Conservation (phyloP, 2,329 filamentous ascomycete species). For the Alternaria metachromatica region DNA sequence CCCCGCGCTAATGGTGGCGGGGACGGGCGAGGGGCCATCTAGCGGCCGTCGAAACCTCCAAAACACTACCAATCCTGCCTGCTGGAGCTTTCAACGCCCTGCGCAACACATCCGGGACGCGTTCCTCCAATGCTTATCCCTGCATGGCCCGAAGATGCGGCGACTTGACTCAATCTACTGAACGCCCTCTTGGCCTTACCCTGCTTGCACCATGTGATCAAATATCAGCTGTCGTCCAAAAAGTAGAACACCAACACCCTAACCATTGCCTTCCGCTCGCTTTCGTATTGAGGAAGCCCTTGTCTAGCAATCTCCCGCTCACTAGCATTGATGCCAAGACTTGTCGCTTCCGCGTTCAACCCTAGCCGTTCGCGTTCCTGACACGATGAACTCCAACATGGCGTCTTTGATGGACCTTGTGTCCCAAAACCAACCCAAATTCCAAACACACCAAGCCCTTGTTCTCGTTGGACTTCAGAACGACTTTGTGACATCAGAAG, state of each 20-base stretch:
- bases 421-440: conserved; percentile 56
- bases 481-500: conserved; percentile 77
- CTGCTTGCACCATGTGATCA: not conserved
- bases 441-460: conserved; percentile 71
- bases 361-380: not conserved
- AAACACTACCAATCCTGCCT: conserved; percentile 13
- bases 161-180: not conserved
- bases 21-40: conserved; percentile 4
- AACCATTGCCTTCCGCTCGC: not conserved
- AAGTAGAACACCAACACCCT: not conserved
- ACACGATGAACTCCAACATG: conserved; percentile 39
- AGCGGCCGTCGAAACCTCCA: conserved; percentile 1
- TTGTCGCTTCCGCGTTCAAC: not conserved
- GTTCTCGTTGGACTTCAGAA: conserved; percentile 88
- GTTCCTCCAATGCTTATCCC: conserved; percentile 14
- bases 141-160: conserved; percentile 8
- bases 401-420: conserved; percentile 53
- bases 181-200: not conserved
- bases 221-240: not conserved
- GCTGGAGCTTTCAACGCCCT: conserved; percentile 6
- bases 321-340: not conserved
- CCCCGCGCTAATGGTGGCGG: conserved; percentile 21
- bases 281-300: not conserved
- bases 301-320: not conserved
- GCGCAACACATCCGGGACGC: conserved; percentile 15